phyloP scores from a whole-genome alignment of 495 filamentous ascomycete species.

The Penicillium coffeae region DNA sequence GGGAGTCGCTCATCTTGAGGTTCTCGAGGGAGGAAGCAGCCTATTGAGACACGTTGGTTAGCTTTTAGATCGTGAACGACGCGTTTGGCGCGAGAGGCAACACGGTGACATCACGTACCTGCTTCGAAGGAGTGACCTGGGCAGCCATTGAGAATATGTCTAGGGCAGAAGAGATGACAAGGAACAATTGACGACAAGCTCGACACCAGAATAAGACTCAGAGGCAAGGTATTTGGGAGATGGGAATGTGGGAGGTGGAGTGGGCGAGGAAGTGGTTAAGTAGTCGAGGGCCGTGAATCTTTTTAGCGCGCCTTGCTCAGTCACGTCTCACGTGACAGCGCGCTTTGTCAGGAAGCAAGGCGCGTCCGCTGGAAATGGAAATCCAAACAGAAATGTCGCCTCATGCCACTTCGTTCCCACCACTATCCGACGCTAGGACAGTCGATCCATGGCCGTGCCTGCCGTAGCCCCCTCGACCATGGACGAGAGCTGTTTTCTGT shows the following conservation, averaged over 20 bases:
- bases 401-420: slow-evolving; percentile 28
- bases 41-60: slow-evolving; percentile 45
- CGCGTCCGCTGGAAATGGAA: slow-evolving; percentile 12
- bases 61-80: slow-evolving; percentile 19
- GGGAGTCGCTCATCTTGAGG: slow-evolving; percentile 86
- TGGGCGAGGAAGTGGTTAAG: slow-evolving; percentile 31
- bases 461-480: slow-evolving; percentile 18
- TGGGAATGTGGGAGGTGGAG: slow-evolving; percentile 26
- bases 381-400: slow-evolving; percentile 4
- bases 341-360: slow-evolving; percentile 17
- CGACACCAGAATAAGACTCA: slow-evolving; percentile 20
- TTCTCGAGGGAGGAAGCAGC: slow-evolving; percentile 79
- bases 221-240: slow-evolving; percentile 19
- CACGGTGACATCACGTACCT: slow-evolving; percentile 56
- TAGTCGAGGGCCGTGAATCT: slow-evolving; percentile 30
- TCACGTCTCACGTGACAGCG: slow-evolving; percentile 46
- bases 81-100: slow-evolving; percentile 37
- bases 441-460: slow-evolving; percentile 24
- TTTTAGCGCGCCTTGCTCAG: slow-evolving; percentile 44
- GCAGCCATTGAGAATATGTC: slow-evolving; percentile 56
- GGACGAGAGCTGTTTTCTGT: neutral
- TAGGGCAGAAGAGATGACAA: slow-evolving; percentile 8
- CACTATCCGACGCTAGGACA: slow-evolving; percentile 28
- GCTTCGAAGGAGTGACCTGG: slow-evolving; percentile 81
- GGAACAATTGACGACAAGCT: slow-evolving; percentile 18